Percentiles rank a stretch among this genome's conserved stretches.
Evolutionary conservation across 768 basidiomycete genomes (phyloP).

Genomic region (Boletus rubroflammeus): DNA sequence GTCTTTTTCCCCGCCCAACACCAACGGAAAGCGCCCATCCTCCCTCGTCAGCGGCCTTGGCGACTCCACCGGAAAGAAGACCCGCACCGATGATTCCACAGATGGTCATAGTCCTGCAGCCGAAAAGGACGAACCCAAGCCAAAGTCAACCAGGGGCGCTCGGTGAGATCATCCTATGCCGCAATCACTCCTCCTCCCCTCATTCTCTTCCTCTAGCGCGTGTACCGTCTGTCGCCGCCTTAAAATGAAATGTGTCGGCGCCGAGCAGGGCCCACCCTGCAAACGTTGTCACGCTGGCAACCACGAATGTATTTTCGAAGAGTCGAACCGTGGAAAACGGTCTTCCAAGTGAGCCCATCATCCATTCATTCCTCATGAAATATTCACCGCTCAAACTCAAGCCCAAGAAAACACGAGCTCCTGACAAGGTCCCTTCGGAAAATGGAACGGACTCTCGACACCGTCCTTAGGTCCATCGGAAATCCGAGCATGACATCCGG

Average conservation of each 20-base stretch:
- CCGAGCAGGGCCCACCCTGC: conserved; percentile 88
- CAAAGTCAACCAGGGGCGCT: conserved; percentile 85
- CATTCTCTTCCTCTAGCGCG: conserved; percentile 48
- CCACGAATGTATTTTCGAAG: conserved; percentile 95
- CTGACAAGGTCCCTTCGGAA: conserved; percentile 78
- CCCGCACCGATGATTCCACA: conserved; percentile 51
- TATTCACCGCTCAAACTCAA: conserved; percentile 29
- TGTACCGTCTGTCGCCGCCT: conserved; percentile 89
- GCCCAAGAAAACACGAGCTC: conserved; percentile 75
- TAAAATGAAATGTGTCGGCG: conserved; percentile 92
- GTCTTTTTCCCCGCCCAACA: conserved; percentile 47
- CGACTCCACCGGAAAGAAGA: conserved; percentile 52
- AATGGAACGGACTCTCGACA: conserved; percentile 92
- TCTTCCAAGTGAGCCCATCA: conserved; percentile 61
- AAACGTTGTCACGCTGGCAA: conserved; percentile 76
- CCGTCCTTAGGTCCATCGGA: conserved; percentile 83
- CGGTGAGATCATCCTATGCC: conserved; percentile 45
- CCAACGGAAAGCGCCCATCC: conserved; percentile 66
- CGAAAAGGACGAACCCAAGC: conserved; percentile 65
- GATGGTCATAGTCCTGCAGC: conserved; percentile 49
- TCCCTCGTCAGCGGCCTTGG: conserved; percentile 38
- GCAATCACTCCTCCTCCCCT: not conserved
- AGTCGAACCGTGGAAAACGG: conserved; percentile 92
- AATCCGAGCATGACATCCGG: conserved; percentile 77
- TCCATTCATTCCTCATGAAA: conserved; percentile 17